These are phyloP conservation scores for Sclerotiophoma versabilis DNA, from an alignment of 2,329 filamentous ascomycete genomes.

Conservation along the genomic window DNA sequence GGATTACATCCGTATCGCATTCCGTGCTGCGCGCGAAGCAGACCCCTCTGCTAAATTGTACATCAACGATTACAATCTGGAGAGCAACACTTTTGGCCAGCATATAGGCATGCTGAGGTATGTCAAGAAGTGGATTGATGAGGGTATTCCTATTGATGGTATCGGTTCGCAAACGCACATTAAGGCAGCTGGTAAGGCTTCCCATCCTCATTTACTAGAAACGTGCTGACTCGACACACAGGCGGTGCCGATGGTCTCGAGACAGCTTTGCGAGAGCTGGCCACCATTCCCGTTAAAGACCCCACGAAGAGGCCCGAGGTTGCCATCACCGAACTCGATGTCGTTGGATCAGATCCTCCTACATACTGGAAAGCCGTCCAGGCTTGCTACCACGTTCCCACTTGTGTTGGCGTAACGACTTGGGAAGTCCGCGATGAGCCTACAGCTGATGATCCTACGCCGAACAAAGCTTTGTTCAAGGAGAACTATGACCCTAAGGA, in stretches of 20 bases:
- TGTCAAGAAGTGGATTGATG: slow-evolving; percentile 70
- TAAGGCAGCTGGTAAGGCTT: slow-evolving; percentile 13
- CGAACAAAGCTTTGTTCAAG: slow-evolving; percentile 58
- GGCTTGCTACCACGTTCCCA: slow-evolving; percentile 64
- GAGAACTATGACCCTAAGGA: slow-evolving; percentile 53
- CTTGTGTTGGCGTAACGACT: slow-evolving; percentile 72
- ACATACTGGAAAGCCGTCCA: slow-evolving; percentile 65
- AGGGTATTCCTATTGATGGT: slow-evolving; percentile 70
- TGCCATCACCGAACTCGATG: slow-evolving; percentile 73
- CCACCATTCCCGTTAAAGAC: too few species aligned
- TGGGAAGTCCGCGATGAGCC: slow-evolving; percentile 61
- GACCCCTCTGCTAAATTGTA: slow-evolving; percentile 74
- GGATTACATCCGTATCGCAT: slow-evolving; percentile 74
- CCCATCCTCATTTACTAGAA: too few species aligned
- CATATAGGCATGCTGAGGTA: slow-evolving; percentile 61
- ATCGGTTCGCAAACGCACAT: slow-evolving; percentile 63
- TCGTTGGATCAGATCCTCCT: slow-evolving; percentile 61
- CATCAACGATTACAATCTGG: slow-evolving; percentile 76
- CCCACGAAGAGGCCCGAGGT: too few species aligned
- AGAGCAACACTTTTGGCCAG: slow-evolving; percentile 64
- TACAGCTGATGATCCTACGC: slow-evolving; percentile 50
- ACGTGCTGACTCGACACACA: too few species aligned
- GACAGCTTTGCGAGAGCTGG: neutral
- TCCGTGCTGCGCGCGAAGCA: slow-evolving; percentile 70
- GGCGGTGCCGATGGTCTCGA: neutral